Evolutionary conservation across 179 eudicot species (phyloP), one percentile per base, ranked within the genome.

Genomic region (Beta lomatogona): DNA sequence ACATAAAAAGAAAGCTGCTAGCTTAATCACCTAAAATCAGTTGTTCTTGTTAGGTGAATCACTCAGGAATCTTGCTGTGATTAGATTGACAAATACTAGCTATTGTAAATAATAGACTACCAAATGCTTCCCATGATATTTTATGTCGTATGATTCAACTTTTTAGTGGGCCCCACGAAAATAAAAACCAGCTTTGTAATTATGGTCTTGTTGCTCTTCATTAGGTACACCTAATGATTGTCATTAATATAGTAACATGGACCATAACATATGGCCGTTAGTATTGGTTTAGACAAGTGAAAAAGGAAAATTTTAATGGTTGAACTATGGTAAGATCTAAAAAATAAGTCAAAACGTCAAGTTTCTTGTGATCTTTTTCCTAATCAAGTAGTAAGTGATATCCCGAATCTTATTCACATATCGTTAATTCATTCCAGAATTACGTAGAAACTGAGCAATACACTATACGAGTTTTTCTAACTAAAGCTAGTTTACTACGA

Each of bases 211-310:
- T 19, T 6, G 63, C 80, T 55, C 28, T 64, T 54, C 16, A 79
- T 48, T 79, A 70, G 82, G 69, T 79, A 79, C 36, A 71, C 77
- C 71, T 72, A 79, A 79, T 79, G 71, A 79, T 79, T 79, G 69
- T 25, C 28, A 25, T 60, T 71, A 31, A 72, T 44, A 31, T 70
- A 12, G 41, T 31, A 50, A n/a, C 64, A 19, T 36, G 41, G 46
- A 66, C 9, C 73, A 66, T 6, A 46, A 63, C 44, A n/a, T 12
- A 75, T 41, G 28, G 18, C 65, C 78, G 66, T 75, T 55, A 58
- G 7, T 31, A 36, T 54, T 54, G 28, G 16, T 18, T 1, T 59
- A 19, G 18, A 28, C 25, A 14, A n/a, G 9, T 46, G 15, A 48
- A 45, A 19, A 46, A 25, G 66, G 5, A 10, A 6, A 25, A 22